Evolutionary conservation across 2,329 filamentous ascomycete species (phyloP), one percentile per base, ranked within the genome.

Genomic region (Colletotrichum phormii): DNA sequence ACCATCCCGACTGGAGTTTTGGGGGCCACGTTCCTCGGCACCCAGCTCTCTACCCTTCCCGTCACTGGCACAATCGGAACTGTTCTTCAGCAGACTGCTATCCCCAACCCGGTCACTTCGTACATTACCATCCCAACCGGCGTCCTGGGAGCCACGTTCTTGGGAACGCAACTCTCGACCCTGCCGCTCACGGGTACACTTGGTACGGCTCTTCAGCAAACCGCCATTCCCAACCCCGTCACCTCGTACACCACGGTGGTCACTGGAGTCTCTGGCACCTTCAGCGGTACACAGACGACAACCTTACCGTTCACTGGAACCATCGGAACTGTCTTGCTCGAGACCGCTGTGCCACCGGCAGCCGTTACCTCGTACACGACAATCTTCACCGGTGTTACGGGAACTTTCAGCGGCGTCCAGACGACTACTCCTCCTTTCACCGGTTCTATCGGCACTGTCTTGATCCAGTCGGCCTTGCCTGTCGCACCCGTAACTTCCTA

Each of bases 201-300:
- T 18, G 62, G 51, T 1, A 64, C 62, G 2, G 51, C 57, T 5
- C 31, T 64, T 3, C 11, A 55, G 24, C 18, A 64, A 24, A 64
- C 62, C 2, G 63, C 63, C 6, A 33, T 65, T 22, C 63, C 63
- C 13, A 15, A 2, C 3, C 53, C 35, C 1, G 51, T 22, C 22
- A 65, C 63, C 5, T 65, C 63, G 31, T 65, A 42, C 24, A 71
- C 67, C 18, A 71, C 67, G 1, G 12, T 71, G 9, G 12, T 60
- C n/a, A 66, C 67, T 11, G 67, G 67, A 6, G 18, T 71, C 13
- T 26, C 57, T 15, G 67, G 54, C 11, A 65, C 53, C 4, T 70
- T 66, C 24, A 4, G 31, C 6, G 67, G 67, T 18, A 35, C 54
- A 3, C 51, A 46, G 29, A 60, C 62, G 7, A 66, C 35, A 18